Conservation (phyloP, 768 basidiomycete species). For the Pholiota conissans region DNA sequence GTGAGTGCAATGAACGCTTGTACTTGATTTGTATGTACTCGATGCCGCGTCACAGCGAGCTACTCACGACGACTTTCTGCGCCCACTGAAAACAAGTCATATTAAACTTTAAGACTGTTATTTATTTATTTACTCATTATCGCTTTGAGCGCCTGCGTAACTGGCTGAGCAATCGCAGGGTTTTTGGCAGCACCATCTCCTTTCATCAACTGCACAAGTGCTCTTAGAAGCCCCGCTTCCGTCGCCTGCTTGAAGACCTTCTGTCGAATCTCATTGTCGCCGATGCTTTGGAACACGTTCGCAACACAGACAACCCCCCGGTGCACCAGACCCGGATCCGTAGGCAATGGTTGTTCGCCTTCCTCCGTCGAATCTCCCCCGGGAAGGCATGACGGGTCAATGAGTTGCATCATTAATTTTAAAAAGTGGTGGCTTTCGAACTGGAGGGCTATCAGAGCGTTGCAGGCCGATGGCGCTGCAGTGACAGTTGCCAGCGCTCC, state of each 20-base stretch:
- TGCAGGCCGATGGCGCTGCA: conserved; percentile 58
- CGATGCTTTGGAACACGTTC: conserved; percentile 56
- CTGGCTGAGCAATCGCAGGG: conserved; percentile 17
- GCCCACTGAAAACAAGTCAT: too few relatives aligned
- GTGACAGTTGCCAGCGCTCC: conserved; percentile 87
- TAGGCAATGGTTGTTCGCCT: conserved; percentile 35
- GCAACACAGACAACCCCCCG: conserved; percentile 75
- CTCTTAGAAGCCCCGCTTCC: conserved; percentile 50
- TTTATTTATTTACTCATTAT: conserved; percentile 12
- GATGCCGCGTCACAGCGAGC: too few relatives aligned
- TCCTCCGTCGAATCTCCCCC: conserved; percentile 23
- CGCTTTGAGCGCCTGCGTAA: conserved; percentile 17
- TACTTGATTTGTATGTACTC: too few relatives aligned
- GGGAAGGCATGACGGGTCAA: conserved; percentile 53
- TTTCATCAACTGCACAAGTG: conserved; percentile 36
- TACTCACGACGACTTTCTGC: conserved; percentile 4
- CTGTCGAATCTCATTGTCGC: conserved; percentile 36
- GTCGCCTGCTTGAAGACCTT: conserved; percentile 52
- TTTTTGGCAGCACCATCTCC: conserved; percentile 20
- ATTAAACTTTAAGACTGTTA: too few relatives aligned
- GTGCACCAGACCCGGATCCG: conserved; percentile 67
- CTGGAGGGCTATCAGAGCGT: conserved; percentile 62
- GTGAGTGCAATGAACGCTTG: too few relatives aligned
- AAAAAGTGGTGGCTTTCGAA: conserved; percentile 62
- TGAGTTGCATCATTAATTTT: conserved; percentile 63